Evolutionary conservation across 78 protist species (phyloP).

Genomic region (Dictyostelium capitatum): DNA sequence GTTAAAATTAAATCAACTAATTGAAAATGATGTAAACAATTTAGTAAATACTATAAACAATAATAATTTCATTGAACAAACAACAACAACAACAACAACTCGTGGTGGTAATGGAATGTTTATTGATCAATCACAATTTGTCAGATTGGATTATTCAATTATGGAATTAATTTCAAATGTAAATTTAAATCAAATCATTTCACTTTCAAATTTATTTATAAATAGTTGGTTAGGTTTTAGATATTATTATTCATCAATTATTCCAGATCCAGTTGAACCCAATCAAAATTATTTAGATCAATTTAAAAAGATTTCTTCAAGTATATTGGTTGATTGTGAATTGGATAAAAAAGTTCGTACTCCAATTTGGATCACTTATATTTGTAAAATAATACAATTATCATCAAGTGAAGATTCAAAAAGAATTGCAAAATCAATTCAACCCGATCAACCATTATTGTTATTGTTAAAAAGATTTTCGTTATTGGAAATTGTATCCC

Average conservation of each 20-base stretch:
- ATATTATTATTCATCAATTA: neutral
- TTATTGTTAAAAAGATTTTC: neutral
- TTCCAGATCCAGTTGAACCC: neutral
- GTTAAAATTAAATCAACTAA: neutral
- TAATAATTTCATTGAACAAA: neutral
- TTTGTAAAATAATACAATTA: neutral
- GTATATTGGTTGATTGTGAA: neutral
- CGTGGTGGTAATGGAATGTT: neutral
- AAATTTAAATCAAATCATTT: neutral
- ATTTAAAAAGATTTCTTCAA: neutral
- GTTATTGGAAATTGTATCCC: neutral
- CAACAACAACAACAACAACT: neutral
- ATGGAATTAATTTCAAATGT: neutral
- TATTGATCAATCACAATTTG: neutral
- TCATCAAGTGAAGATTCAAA: neutral
- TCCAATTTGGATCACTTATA: neutral
- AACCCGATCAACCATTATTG: neutral
- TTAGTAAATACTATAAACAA: neutral
- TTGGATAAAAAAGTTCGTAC: neutral
- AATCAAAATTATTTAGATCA: neutral
- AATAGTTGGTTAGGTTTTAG: slow-evolving; percentile 5
- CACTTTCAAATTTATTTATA: neutral
- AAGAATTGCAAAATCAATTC: neutral
- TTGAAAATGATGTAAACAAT: neutral
- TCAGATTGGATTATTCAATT: neutral